Conservation (phyloP, 2,329 filamentous ascomycete genomes). For the Blastomyces gilchristii region DNA sequence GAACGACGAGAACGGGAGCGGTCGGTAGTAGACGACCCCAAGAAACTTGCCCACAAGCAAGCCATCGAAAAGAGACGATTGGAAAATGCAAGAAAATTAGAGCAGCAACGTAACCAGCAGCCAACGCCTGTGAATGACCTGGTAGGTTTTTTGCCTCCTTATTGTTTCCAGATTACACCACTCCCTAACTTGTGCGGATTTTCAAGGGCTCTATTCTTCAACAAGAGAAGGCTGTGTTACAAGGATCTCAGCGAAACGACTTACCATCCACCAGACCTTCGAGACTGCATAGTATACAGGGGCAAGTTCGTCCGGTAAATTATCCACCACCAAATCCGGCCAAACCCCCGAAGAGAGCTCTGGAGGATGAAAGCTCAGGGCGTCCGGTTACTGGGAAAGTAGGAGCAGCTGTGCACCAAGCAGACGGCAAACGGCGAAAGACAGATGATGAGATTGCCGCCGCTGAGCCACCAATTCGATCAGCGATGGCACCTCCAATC, state of each 20-base stretch:
- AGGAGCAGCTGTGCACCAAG: conserved; percentile 46
- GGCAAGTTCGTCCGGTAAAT: conserved; percentile 51
- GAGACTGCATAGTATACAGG: conserved; percentile 40
- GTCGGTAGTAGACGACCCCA: conserved; percentile 47
- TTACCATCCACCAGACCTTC: conserved; percentile 42
- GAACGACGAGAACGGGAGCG: conserved; percentile 40
- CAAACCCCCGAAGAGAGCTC: conserved; percentile 61
- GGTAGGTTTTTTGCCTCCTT: conserved; percentile 21
- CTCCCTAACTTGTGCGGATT: neutral
- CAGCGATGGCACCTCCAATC: conserved; percentile 72
- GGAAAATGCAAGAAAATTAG: conserved; percentile 38
- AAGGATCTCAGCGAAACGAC: conserved; percentile 36
- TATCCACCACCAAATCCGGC: conserved; percentile 57
- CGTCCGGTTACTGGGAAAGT: conserved; percentile 31
- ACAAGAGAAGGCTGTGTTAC: conserved; percentile 22
- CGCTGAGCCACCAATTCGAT: conserved; percentile 49
- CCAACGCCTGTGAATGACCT: conserved; percentile 26
- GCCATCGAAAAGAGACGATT: conserved; percentile 44
- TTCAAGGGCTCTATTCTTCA: conserved; percentile 20
- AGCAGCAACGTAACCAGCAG: conserved; percentile 36
- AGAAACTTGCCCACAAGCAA: conserved; percentile 56
- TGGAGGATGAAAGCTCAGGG: conserved; percentile 51
- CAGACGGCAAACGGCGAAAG: conserved; percentile 68
- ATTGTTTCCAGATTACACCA: neutral
- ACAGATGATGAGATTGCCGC: conserved; percentile 60